Conservation (phyloP, 164 flowering plant species). For the Umbellularia californica region DNA sequence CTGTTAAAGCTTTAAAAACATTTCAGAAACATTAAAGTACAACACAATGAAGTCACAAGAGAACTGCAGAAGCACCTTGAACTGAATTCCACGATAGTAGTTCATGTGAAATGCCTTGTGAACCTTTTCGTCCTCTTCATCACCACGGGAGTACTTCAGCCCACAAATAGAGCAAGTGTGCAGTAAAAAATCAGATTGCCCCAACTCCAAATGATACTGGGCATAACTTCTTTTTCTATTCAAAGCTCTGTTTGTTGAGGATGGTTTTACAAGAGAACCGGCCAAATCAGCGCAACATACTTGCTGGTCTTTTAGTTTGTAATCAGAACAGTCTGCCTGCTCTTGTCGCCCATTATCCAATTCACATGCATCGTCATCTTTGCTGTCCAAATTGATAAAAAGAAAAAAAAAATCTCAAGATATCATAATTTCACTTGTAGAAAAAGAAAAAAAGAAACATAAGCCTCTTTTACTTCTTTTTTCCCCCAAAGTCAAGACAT, state of each 20-base stretch:
- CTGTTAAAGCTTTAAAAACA: conserved; percentile 27
- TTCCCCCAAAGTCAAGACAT: neutral
- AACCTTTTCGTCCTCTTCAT: conserved; percentile 62
- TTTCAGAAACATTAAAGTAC: neutral
- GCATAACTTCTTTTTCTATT: conserved; percentile 87
- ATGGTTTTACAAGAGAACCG: conserved; percentile 13
- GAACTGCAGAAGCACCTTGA: conserved; percentile 41
- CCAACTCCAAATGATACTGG: conserved; percentile 74
- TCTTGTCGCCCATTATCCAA: neutral
- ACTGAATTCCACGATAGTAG: conserved; percentile 61
- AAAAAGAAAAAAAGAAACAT: too few relatives aligned
- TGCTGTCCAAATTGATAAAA: conserved; percentile 10
- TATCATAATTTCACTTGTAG: neutral
- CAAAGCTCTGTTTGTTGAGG: conserved; percentile 22
- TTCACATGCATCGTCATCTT: conserved; percentile 2
- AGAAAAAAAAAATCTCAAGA: neutral
- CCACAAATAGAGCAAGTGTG: conserved; percentile 64
- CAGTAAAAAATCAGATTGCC: conserved; percentile 84
- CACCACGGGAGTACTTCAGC: conserved; percentile 61
- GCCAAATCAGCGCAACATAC: neutral
- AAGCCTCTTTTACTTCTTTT: neutral
- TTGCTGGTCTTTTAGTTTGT: neutral
- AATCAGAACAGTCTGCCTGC: conserved; percentile 7
- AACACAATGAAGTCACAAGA: neutral
- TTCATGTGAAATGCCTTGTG: conserved; percentile 68